Evolutionary conservation across 805 yeast species (phyloP), one percentile per base, ranked within the genome.

Genomic region (Nakazawaea molendinolei): DNA sequence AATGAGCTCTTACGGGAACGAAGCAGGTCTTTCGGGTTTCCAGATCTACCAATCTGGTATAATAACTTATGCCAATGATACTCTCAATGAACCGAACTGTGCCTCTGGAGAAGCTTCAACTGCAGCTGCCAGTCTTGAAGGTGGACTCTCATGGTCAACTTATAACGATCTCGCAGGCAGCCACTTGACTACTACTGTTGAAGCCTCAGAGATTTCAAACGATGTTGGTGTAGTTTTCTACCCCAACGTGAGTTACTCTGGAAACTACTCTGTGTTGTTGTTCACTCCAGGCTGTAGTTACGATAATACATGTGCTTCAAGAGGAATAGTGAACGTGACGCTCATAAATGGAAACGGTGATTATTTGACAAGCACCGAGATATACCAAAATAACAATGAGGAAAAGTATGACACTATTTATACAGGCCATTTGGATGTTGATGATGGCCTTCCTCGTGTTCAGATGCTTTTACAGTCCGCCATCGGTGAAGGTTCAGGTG

Each of bases 221-320:
- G 39, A 56, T 16, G 43, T 54, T 5, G 69, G 70, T 8, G 69
- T 77, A 2, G 63, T 68, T 1, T 78, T 79, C 50, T 66, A 68
- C 39, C 86, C 95, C 8, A 79, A 79, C 45, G 72, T 86, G 14
- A 64, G 82, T 1, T 70, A 74, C 43, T 65, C 85, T 0, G 97
- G 97, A 8, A 66, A 76, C 41, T 92, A 86, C 55, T 64, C 85
- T 0, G 65, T 92, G 17, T 62, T 74, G 35, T 48, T 89, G 33
- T 80, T 74, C 48, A 92, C 98, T 1, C 96, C 96, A 0, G 97
- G 97, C 0, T 92, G 98, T 60, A 36, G 55, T 1, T 53, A 47
- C 3, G 95, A 84, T 52, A 57, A 61, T 33, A 69, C 92, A 0
- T 92, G 98, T 58, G 46, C 53, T 16, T 40, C 60, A 15, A 71